Percentiles rank a stretch among this genome's conserved stretches.
These are phyloP conservation scores for Kazachstania psychrophila DNA, from an alignment of 805 yeast species.

Conservation along the genomic window DNA sequence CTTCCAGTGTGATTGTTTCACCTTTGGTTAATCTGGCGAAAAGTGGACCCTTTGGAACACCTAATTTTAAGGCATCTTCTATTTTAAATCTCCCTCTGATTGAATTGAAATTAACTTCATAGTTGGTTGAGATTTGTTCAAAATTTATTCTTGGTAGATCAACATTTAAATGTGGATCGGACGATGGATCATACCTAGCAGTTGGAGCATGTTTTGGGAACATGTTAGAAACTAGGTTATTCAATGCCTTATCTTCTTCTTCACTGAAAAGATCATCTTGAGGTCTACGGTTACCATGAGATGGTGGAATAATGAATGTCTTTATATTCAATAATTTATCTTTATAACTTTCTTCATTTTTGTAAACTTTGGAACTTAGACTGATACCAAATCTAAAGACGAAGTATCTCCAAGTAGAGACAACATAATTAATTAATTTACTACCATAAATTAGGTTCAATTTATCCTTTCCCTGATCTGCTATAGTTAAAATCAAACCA, in stretches of 20 bases:
- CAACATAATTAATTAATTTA: conserved; percentile 42
- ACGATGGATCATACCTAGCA: conserved; percentile 30
- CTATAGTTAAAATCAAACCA: conserved; percentile 71
- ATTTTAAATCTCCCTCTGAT: conserved; percentile 70
- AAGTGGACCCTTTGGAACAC: conserved; percentile 56
- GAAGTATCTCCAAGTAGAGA: conserved; percentile 79
- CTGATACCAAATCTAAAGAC: conserved; percentile 69
- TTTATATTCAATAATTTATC: conserved; percentile 34
- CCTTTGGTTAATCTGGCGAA: conserved; percentile 57
- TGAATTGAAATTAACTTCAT: conserved; percentile 56
- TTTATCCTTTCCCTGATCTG: conserved; percentile 62
- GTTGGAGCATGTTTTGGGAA: conserved; percentile 44
- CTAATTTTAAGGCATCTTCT: conserved; percentile 54
- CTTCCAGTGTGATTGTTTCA: conserved; percentile 41
- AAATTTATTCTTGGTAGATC: conserved; percentile 30
- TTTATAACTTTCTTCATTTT: conserved; percentile 17
- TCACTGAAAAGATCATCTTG: conserved; percentile 1
- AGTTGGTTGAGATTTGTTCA: conserved; percentile 37
- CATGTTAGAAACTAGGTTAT: conserved; percentile 39
- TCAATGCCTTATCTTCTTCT: conserved; percentile 10
- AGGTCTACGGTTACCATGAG: not conserved
- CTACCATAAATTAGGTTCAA: conserved; percentile 49
- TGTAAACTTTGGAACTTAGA: conserved; percentile 30
- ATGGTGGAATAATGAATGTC: conserved; percentile 25
- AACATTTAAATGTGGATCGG: conserved; percentile 31